Base-by-base conservation (phyloP, 2,329 filamentous ascomycete genomes). In the Didymella pomorum region DNA sequence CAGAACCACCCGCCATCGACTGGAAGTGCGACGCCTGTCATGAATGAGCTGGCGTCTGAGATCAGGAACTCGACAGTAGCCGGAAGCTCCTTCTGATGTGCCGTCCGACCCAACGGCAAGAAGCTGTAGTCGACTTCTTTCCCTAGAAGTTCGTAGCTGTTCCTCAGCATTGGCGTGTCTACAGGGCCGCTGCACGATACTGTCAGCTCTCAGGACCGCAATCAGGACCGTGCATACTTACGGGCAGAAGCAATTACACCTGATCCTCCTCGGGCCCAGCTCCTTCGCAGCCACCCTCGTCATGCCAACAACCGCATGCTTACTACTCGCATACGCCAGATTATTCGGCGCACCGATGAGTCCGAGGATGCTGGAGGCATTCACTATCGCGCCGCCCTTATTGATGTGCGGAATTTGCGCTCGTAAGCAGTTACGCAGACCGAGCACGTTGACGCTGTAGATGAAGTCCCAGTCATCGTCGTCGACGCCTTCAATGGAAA, bases 321-420 rank as follows among this genome's bases (percentile, higher is more conserved):
- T 81, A 7, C 68, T 74, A 0, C 77, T 75, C 16, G 64, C 65
- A 50, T 80, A 80, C 0, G 75, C 73, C 23, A 74, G 68, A 23
- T 65, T 69, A 14, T 72, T 71, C 7, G 70, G 31, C 50, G 71
- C 78, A 70, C 80, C 81, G 58, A 79, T 77, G 2, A 81, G 68
- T 5, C 84, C 84, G 35, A 83, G 81, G 31, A 83, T 82, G 43
- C 82, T 85, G 25, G 82, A 78, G 26, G 84, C 78, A 60, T 79
- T 79, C 7, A 80, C 77, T 23, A 80, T 78, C 0, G 71, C 68
- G 0, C 75, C 73, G 0, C 69, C 70, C 44, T 76, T 69, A 10
- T 68, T 70, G 46, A 86, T 79, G 39, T 79, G 78, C 2, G 67
- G 68, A 11, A 79, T 59, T 52, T 80, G 75, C 1, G 76, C 76